Percentiles rank a stretch among this genome's conserved stretches.
Conservation (phyloP, 2,329 filamentous ascomycete genomes). For the Cordyceps farinosa region DNA sequence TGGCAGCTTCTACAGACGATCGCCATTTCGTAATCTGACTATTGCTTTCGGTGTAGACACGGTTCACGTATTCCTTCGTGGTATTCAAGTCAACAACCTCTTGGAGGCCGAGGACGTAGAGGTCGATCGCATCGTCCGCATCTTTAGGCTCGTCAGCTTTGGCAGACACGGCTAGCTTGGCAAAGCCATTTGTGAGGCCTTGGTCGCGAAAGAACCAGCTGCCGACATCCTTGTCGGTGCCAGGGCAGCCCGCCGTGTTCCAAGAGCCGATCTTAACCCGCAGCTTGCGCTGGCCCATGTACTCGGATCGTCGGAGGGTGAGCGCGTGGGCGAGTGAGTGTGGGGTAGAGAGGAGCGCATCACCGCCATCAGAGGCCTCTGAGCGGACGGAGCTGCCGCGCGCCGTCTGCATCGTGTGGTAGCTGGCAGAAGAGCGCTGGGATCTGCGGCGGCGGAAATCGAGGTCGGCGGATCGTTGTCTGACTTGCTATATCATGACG, state of each 20-base stretch:
- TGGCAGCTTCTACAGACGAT: constrained; percentile 64
- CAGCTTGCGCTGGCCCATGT: constrained; percentile 68
- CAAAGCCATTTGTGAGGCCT: constrained; percentile 62
- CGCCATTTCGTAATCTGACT: constrained; percentile 75
- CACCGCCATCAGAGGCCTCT: constrained; percentile 39
- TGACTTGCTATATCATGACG: constrained; percentile 20
- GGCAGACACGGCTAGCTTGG: constrained; percentile 47
- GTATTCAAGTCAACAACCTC: constrained; percentile 86
- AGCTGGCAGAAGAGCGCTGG: constrained; percentile 13
- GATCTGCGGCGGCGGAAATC: constrained; percentile 2
- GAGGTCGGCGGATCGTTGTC: constrained; percentile 4
- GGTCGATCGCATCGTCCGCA: constrained; percentile 60
- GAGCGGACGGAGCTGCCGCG: constrained; percentile 31
- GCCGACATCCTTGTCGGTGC: constrained; percentile 81
- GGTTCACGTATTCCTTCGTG: constrained; percentile 70
- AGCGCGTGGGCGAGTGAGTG: constrained; percentile 63
- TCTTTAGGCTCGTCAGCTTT: constrained; percentile 30
- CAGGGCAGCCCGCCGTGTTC: constrained; percentile 86
- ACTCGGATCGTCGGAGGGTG: constrained; percentile 72
- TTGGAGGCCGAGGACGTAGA: constrained; percentile 88
- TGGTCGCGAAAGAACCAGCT: constrained; percentile 83
- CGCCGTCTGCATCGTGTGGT: constrained; percentile 27
- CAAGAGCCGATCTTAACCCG: constrained; percentile 89
- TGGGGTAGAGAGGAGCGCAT: constrained; percentile 43
- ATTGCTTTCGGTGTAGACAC: constrained; percentile 65